Evolutionary conservation across 2,329 filamentous ascomycete genomes (phyloP), one percentile per base, ranked within the genome.

Genomic region (Clonostachys byssicola): DNA sequence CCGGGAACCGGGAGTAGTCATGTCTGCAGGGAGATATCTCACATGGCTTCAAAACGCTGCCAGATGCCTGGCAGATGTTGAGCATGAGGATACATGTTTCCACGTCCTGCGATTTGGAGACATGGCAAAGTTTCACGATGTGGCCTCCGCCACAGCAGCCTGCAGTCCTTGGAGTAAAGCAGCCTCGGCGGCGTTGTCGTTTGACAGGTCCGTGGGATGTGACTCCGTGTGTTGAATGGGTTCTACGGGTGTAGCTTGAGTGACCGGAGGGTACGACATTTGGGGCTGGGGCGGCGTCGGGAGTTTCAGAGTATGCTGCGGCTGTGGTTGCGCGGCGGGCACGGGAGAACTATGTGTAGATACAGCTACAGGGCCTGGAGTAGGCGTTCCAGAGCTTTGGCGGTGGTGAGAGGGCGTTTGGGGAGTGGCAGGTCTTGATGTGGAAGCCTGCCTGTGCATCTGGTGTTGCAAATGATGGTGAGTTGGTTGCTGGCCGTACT

Each of bases 301-400:
- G 34, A 12, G 23, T 14, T 45, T 34, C 16, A 23, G 44, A 12
- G 30, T 34, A 14, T 44, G 42, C 23, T 44, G 42, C 33, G 34
- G 42, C 42, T 35, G 48, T 43, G 42, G 17, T 42, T 16, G 50
- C 43, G 40, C 77, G 57, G 18, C 68, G 72, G 53, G 78, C 52
- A 45, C 78, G 65, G 38, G 72, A 75, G 33, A 78, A 34, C 9
- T 30, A 9, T 30, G 23, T 30, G 23, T 10, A 30, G 23, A 30
- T 30, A 30, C 23, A 30, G 8, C 23, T 30, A 9, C 23, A 30
- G 23, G 23, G 23, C 23, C 23, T 30, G 23, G 43, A 38, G 33
- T 35, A 16, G 18, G 43, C 5, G 43, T 16, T 44, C 16, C 46
- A 50, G 50, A 5, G 48, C 43, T 18, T 49, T 44, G 34, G 47